phyloP scores from a whole-genome alignment of 2,329 filamentous ascomycete genomes.

The Calycina herbarum region DNA sequence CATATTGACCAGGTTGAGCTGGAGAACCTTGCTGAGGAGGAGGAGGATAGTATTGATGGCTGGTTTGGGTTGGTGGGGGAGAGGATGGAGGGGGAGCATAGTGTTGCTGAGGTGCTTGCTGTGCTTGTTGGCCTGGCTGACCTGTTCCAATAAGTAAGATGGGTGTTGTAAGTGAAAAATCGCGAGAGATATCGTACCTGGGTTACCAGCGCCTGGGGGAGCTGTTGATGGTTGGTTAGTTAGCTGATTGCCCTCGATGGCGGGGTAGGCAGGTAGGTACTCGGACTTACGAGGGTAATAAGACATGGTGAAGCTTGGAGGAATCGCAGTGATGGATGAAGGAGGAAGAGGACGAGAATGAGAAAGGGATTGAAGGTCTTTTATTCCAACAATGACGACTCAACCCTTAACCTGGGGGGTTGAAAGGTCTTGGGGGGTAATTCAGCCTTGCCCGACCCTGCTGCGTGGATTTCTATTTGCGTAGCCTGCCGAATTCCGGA shows the following conservation, averaged over 20 bases:
- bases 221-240: slow-evolving; percentile 32
- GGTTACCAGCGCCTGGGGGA: slow-evolving; percentile 33
- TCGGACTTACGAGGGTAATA: slow-evolving; percentile 38
- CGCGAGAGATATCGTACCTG: slow-evolving; percentile 8
- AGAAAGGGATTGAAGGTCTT: neutral
- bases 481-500: neutral
- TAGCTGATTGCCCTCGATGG: neutral
- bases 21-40: slow-evolving; percentile 36
- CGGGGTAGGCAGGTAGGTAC: neutral
- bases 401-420: neutral
- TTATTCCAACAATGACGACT: neutral
- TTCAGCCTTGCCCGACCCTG: slow-evolving; percentile 19
- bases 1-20: slow-evolving; percentile 24
- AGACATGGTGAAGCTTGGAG: slow-evolving; percentile 26
- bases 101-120: slow-evolving; percentile 24
- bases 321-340: neutral
- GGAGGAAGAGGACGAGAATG: neutral
- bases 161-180: neutral
- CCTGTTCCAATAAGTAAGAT: slow-evolving; percentile 19
- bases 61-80: slow-evolving; percentile 34
- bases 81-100: slow-evolving; percentile 35
- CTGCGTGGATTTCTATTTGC: neutral
- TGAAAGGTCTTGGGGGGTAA: neutral
- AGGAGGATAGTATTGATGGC: slow-evolving; percentile 36
- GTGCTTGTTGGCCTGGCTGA: slow-evolving; percentile 16